phyloP scores from a whole-genome alignment of 192 early-diverging fungal species.

The Kickxella alabastrina region DNA sequence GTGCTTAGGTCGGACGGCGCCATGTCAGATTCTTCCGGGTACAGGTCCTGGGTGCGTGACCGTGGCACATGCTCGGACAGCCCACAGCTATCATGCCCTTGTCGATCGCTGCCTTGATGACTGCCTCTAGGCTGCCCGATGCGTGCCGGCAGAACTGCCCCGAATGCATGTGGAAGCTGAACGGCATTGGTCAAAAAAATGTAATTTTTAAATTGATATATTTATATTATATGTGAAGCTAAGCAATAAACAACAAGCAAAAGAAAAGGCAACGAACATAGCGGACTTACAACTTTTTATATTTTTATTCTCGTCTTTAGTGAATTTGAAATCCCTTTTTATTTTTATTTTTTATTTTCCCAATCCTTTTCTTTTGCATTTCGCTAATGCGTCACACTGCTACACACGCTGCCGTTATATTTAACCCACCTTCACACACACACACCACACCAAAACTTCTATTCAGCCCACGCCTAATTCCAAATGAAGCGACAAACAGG shows the following conservation, averaged over 20 bases:
- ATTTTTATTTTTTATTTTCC: neutral
- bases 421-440: too few relatives aligned
- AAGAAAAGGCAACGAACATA: neutral
- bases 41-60: constrained; percentile 69
- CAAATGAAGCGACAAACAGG: constrained; percentile 49
- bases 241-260: neutral
- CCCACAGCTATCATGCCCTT: constrained; percentile 67
- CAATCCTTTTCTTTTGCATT: neutral
- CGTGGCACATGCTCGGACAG: constrained; percentile 94
- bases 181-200: constrained; percentile 54
- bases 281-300: neutral
- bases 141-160: constrained; percentile 96
- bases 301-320: neutral
- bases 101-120: constrained; percentile 72
- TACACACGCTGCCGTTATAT: too few relatives aligned
- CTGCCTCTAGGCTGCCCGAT: constrained; percentile 75
- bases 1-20: constrained; percentile 58
- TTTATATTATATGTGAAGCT: too few relatives aligned
- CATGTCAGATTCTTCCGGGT: constrained; percentile 85
- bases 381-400: neutral
- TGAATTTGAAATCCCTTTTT: too few relatives aligned
- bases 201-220: too few relatives aligned
- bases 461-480: too few relatives aligned
- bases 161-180: constrained; percentile 89
- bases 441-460: too few relatives aligned